Evolutionary conservation across 2,329 filamentous ascomycete species (phyloP), one percentile per base, ranked within the genome.

Genomic region (Monilinia laxa): DNA sequence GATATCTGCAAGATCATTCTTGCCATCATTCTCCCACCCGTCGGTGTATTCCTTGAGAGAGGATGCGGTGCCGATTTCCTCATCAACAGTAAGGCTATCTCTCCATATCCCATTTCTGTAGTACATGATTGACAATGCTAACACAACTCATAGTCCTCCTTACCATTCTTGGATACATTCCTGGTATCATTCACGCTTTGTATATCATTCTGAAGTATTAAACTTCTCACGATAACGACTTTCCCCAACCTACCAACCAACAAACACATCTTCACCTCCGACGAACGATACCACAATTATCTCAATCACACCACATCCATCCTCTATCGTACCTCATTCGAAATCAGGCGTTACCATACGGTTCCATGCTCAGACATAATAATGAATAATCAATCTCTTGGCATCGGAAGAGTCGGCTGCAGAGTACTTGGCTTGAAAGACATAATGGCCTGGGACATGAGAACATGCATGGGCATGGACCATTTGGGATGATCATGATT

Each of bases 1-100:
- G 88, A 91, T 78, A 87, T 91, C 81, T 88, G 87, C 86, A 91
- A 91, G 82, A 90, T 91, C 84, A 85, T 96, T 81, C 85, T 96
- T 81, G 93, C 93, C 83, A 83, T 97, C 83, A 82, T 97, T 81
- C 87, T 96, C 72, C 93, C 93, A 67, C 93, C 93, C 77, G 81
- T 96, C 65, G 93, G 93, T 82, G 93, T 97, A 79, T 95, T 96
- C 86, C 90, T 96, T 73, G 93, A 97, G 71, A 87, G 90, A 74
- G 92, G 93, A 75, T 96, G 93, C 82, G 89, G 89, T 77, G 87
- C 89, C 73, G 91, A 96, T 78, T 83, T 97, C 76, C 84, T 94
- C 80, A 96, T 97, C 86, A 96, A 96, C 89, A 91, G 58, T 60
- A 60, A 51, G 58, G 14, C 96, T 80, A 84, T 92, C 96, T 80